Percentiles rank a stretch among this genome's conserved stretches.
Evolutionary conservation across 129 eudicot species (phyloP).

Genomic region (Pulicaria dysenterica): DNA sequence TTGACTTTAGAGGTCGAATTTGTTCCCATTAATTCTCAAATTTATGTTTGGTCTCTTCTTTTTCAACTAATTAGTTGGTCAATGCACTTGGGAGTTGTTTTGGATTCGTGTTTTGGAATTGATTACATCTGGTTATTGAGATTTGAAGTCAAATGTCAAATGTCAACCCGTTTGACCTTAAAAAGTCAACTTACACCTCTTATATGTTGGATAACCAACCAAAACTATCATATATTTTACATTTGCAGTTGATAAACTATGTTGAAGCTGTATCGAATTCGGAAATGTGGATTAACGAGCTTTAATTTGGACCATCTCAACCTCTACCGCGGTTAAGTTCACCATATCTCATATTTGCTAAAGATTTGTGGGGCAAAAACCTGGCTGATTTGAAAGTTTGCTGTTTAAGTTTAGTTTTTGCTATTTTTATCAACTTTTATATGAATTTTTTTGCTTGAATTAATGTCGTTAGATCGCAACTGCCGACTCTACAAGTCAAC

Average conservation of each 20-base stretch:
- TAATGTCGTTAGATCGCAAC: constrained; percentile 20
- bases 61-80: not conserved
- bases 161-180: not conserved
- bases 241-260: constrained; percentile 28
- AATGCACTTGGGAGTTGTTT: not conserved
- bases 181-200: constrained; percentile 18
- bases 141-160: not conserved
- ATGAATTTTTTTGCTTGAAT: constrained; percentile 22
- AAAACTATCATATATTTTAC: constrained; percentile 16
- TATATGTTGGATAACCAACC: not conserved
- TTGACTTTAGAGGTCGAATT: constrained; percentile 20
- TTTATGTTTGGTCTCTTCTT: not conserved
- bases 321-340: constrained; percentile 3
- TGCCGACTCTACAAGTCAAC: constrained; percentile 24
- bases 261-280: constrained; percentile 5
- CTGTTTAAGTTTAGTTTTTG: constrained; percentile 34
- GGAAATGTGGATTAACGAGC: constrained; percentile 18
- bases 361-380: constrained; percentile 29
- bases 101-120: not conserved
- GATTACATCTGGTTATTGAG: not conserved
- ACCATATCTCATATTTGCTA: constrained; percentile 29
- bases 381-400: constrained; percentile 32
- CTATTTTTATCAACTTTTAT: constrained; percentile 19
- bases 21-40: not conserved
- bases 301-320: constrained; percentile 10